Percentiles rank a stretch among this genome's conserved stretches.
These are phyloP conservation scores for Epichloe glyceriae DNA, from an alignment of 2,329 filamentous ascomycete genomes.

Conservation along the genomic window DNA sequence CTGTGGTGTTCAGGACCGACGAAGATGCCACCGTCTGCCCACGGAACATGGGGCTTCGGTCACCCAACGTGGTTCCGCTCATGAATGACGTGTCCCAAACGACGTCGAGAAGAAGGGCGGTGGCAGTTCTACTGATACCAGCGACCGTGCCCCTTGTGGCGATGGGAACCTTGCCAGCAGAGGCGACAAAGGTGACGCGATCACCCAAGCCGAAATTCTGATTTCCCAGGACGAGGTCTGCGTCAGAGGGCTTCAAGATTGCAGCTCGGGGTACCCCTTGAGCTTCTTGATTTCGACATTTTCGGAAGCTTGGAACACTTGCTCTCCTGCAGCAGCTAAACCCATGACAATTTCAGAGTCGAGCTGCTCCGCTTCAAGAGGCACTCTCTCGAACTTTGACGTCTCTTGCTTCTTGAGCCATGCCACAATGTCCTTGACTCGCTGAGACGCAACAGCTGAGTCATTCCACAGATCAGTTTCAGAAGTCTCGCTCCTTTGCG, in stretches of 20 bases:
- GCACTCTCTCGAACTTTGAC: constrained; percentile 89
- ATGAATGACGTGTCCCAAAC: constrained; percentile 94
- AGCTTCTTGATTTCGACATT: constrained; percentile 54
- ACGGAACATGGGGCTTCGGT: constrained; percentile 83
- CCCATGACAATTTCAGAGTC: constrained; percentile 78
- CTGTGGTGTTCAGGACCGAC: constrained; percentile 77
- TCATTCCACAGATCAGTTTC: constrained; percentile 79
- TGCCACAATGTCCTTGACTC: constrained; percentile 83
- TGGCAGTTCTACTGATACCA: constrained; percentile 78
- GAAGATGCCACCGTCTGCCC: constrained; percentile 81
- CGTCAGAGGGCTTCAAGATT: constrained; percentile 84
- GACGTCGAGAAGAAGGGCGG: constrained; percentile 72
- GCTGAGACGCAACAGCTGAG: constrained; percentile 54
- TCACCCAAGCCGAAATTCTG: constrained; percentile 79
- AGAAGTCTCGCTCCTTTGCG: constrained; percentile 69
- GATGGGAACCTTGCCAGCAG: constrained; percentile 89
- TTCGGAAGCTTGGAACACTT: constrained; percentile 37
- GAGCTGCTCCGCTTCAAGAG: constrained; percentile 88
- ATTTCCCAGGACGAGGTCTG: constrained; percentile 80
- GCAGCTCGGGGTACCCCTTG: constrained; percentile 75
- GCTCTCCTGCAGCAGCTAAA: constrained; percentile 66
- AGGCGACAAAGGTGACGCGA: constrained; percentile 82
- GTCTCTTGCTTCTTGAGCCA: constrained; percentile 90
- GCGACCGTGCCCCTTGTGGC: constrained; percentile 87
- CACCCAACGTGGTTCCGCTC: constrained; percentile 86